phyloP scores from a whole-genome alignment of 257 asterid genomes.

The Plectranthus barbatus region DNA sequence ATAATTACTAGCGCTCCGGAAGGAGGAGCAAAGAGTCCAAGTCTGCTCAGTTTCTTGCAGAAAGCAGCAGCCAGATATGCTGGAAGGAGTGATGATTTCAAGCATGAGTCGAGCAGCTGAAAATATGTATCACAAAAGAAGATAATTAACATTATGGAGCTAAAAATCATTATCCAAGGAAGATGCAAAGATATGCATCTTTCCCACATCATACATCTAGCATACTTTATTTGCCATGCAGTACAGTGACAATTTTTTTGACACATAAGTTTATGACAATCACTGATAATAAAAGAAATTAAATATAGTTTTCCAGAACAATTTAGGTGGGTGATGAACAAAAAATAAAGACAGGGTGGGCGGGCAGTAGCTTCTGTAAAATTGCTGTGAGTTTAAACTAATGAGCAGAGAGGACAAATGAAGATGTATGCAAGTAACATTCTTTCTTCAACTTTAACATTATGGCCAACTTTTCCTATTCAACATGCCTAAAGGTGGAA shows the following conservation, averaged over 20 bases:
- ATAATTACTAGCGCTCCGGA: conserved; percentile 70
- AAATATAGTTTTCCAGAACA: too few species aligned
- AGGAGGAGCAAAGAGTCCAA: conserved; percentile 71
- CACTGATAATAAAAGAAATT: too few species aligned
- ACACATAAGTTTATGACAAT: too few species aligned
- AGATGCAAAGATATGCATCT: neutral
- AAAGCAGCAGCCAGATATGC: conserved; percentile 95
- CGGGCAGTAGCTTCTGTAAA: too few species aligned
- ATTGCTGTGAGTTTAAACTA: too few species aligned
- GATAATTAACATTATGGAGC: neutral
- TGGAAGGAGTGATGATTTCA: conserved; percentile 92
- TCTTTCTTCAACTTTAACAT: too few species aligned
- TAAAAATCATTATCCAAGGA: neutral
- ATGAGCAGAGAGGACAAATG: too few species aligned
- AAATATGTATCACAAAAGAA: neutral
- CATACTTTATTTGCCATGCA: neutral
- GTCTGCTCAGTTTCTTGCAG: conserved; percentile 85
- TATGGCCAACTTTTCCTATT: too few species aligned
- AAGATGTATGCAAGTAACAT: too few species aligned
- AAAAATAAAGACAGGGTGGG: too few species aligned
- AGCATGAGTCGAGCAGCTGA: conserved; percentile 92
- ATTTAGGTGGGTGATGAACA: too few species aligned
- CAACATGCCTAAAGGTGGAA: too few species aligned
- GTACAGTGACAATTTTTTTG: neutral
- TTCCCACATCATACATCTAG: neutral